These are phyloP conservation scores for Acacia acuminata DNA, from an alignment of 306 rosid genomes.

Conservation along the genomic window DNA sequence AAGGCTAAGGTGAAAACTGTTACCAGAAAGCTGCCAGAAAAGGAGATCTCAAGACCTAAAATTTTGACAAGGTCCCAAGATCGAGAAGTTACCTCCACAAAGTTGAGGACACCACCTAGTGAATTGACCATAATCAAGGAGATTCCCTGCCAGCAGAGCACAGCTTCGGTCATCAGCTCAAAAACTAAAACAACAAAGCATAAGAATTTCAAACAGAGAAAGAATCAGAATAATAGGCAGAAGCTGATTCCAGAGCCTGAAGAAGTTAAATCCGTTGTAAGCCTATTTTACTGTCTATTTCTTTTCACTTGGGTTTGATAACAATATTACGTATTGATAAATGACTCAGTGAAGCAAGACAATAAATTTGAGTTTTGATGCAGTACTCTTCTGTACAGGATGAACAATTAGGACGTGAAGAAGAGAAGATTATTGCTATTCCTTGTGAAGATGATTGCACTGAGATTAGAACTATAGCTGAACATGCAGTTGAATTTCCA, in stretches of 20 bases:
- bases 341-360: conserved; percentile 23
- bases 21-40: conserved; percentile 44
- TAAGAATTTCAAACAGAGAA: conserved; percentile 37
- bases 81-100: conserved; percentile 43
- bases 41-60: conserved; percentile 45
- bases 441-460: conserved; percentile 37
- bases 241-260: conserved; percentile 39
- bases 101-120: conserved; percentile 53
- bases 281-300: conserved; percentile 24
- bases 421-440: conserved; percentile 34
- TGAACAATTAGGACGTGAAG: conserved; percentile 43
- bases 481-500: conserved; percentile 15
- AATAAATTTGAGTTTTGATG: conserved; percentile 29
- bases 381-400: conserved; percentile 48
- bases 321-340: not conserved
- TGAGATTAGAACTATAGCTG: conserved; percentile 29
- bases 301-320: not conserved
- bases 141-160: conserved; percentile 34
- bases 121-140: conserved; percentile 37
- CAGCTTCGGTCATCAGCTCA: conserved; percentile 31
- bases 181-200: conserved; percentile 36
- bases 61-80: conserved; percentile 51
- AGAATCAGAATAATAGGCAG: conserved; percentile 54
- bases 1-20: conserved; percentile 38
- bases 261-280: conserved; percentile 50